phyloP scores from a whole-genome alignment of 176 grass and related monocot genomes.

The Aegilops longissima region DNA sequence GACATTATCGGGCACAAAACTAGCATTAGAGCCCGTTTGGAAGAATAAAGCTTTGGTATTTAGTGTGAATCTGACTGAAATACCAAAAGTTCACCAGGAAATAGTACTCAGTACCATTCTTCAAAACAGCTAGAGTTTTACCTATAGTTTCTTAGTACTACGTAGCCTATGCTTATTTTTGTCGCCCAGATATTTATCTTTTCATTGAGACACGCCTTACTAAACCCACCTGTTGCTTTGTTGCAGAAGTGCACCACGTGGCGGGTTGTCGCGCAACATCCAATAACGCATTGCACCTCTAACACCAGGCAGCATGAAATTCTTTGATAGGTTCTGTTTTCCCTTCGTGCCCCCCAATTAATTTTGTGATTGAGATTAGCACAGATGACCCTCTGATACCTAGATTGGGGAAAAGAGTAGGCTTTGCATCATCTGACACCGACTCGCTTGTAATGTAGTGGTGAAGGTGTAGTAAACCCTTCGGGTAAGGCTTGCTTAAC shows the following conservation, averaged over 20 bases:
- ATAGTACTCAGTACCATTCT: background rate
- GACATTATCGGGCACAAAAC: background rate
- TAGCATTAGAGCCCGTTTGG: background rate
- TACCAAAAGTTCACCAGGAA: background rate
- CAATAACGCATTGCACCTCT: conserved; percentile 47
- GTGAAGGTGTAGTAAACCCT: conserved; percentile 29
- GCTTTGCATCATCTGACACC: conserved; percentile 59
- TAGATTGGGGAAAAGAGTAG: conserved; percentile 56
- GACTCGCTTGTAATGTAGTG: conserved; percentile 45
- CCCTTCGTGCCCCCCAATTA: conserved; percentile 40
- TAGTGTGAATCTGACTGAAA: background rate
- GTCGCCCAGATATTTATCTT: background rate
- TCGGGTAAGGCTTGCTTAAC: conserved; percentile 37
- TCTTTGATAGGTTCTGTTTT: conserved; percentile 43
- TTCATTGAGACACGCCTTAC: background rate
- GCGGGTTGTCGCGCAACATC: conserved; percentile 51
- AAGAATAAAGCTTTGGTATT: background rate
- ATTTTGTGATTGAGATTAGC: conserved; percentile 65
- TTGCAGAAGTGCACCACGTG: conserved; percentile 53
- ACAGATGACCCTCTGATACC: conserved; percentile 57
- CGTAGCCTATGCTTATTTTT: background rate
- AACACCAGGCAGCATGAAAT: conserved; percentile 46
- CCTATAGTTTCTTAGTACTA: background rate
- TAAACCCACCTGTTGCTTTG: conserved; percentile 19
- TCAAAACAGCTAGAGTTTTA: background rate